Percentiles rank a stretch among this genome's conserved stretches.
Conservation (phyloP, 225 moss, liverwort and hornwort genomes). For the Pleurozium schreberi region DNA sequence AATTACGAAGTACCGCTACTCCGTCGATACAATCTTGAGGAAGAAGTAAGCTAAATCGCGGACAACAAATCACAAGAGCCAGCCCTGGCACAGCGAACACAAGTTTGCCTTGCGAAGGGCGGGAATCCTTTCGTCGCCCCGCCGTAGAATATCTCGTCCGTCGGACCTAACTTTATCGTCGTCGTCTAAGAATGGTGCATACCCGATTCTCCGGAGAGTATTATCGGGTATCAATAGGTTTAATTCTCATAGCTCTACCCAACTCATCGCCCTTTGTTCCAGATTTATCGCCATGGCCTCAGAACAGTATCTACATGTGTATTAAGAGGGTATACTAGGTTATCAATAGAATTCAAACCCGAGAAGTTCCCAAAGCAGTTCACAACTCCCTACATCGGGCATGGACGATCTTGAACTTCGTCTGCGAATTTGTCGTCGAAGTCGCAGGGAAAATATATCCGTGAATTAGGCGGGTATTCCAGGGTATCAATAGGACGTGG, state of each 20-base stretch:
- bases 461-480: background rate
- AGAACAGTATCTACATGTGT: too few species aligned
- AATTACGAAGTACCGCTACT: too few species aligned
- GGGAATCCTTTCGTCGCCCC: background rate
- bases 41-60: background rate
- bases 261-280: too few species aligned
- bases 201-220: background rate
- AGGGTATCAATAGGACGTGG: background rate
- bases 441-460: background rate
- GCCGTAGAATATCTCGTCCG: background rate
- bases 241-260: background rate
- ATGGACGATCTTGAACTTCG: too few species aligned
- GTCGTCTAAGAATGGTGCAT: background rate
- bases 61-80: too few species aligned
- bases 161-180: background rate
- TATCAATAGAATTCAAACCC: too few species aligned
- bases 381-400: too few species aligned
- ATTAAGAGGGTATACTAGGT: too few species aligned
- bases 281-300: too few species aligned
- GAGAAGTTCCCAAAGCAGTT: too few species aligned
- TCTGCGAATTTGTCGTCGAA: too few species aligned
- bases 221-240: background rate
- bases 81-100: background rate
- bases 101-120: background rate
- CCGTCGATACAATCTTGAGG: background rate